These are phyloP conservation scores for Schoenoplectus tabernaemontani DNA, from an alignment of 202 grass and related monocot species.

Conservation along the genomic window DNA sequence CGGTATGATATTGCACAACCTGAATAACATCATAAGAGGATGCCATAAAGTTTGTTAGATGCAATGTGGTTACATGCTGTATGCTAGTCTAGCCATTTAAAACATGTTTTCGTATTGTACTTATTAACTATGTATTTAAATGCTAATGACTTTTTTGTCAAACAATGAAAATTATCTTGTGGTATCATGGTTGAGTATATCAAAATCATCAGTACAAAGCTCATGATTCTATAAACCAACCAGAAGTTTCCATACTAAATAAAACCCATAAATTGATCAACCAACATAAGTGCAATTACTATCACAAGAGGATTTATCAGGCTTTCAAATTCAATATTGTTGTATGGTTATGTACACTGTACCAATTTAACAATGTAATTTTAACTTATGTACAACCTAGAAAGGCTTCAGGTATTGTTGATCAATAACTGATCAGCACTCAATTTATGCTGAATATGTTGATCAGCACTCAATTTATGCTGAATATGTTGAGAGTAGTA, in stretches of 20 bases:
- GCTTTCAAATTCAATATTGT: neutral
- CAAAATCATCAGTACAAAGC: neutral
- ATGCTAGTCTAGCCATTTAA: neutral
- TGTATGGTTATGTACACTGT: neutral
- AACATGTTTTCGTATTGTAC: neutral
- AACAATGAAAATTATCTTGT: neutral
- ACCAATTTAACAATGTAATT: neutral
- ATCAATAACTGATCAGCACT: too few species aligned
- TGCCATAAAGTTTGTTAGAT: neutral
- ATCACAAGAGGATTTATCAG: neutral
- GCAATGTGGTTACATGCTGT: neutral
- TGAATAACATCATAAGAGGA: neutral
- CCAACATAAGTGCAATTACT: neutral
- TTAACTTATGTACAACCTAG: neutral
- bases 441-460: too few species aligned
- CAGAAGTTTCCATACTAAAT: neutral
- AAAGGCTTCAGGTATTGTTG: neutral
- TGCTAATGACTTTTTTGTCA: neutral
- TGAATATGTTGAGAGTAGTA: too few species aligned
- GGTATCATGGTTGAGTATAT: neutral
- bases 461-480: too few species aligned
- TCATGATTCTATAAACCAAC: neutral
- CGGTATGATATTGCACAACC: slow-evolving; percentile 21
- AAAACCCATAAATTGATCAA: neutral
- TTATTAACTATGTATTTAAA: neutral